Evolutionary conservation across 2,329 filamentous ascomycete species (phyloP).

Genomic region (Orbilia blumenaviensis): DNA sequence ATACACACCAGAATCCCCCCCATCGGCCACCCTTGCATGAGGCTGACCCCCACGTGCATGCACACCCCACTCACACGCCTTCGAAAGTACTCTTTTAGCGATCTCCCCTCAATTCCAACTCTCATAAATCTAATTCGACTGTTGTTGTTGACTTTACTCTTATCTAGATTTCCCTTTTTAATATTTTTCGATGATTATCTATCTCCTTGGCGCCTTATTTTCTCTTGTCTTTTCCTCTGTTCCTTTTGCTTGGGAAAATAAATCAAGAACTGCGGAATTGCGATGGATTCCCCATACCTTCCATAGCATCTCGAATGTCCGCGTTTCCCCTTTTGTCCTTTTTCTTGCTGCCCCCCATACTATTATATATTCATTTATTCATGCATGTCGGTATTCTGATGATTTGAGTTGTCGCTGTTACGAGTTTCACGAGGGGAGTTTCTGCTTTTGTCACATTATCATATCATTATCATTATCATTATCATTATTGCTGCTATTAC

Average conservation of each 20-base stretch:
- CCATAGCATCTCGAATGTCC: too few species aligned
- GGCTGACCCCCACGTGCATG: neutral
- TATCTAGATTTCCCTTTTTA: neutral
- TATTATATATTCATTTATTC: neutral
- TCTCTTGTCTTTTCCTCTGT: neutral
- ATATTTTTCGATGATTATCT: neutral
- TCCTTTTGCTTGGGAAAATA: neutral
- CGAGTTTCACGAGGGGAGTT: constrained; percentile 10
- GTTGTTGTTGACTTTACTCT: too few species aligned
- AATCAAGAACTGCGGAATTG: neutral
- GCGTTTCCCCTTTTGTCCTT: too few species aligned
- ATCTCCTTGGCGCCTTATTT: too few species aligned
- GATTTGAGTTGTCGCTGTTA: neutral
- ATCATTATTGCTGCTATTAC: too few species aligned
- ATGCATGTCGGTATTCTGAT: constrained; percentile 18
- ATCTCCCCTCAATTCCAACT: neutral
- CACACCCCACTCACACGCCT: too few species aligned
- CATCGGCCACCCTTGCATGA: neutral
- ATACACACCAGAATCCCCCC: too few species aligned
- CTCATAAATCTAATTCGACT: neutral
- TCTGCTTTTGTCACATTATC: neutral
- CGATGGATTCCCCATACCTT: constrained; percentile 1
- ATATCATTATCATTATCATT: too few species aligned
- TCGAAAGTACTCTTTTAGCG: too few species aligned
- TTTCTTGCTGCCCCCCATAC: too few species aligned